Evolutionary conservation across 768 basidiomycete species (phyloP), one percentile per base, ranked within the genome.

Genomic region (Podaxis sp.): DNA sequence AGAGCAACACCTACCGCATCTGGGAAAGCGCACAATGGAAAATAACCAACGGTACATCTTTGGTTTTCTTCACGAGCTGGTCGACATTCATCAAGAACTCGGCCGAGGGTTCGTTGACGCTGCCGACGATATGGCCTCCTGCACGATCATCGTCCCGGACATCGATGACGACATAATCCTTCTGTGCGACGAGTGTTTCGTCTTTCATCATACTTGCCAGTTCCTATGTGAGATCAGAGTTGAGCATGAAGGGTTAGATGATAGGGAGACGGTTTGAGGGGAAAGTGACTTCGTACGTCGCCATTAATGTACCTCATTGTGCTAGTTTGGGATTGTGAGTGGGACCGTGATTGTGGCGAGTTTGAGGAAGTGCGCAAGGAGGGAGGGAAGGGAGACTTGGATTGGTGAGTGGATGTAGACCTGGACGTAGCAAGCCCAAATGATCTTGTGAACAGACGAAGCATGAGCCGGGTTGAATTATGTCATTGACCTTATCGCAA

Each of bases 1-100:
- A 17, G 20, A n/a, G 8, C n/a, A 69, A 72, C 54, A 77, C 88
- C 49, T 67, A 92, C 92, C 93, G 82, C 38, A 83, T 78, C 75
- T 94, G 92, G 7, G 90, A 92, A 56, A 89, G 75, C 2, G 83
- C 81, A 69, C 93, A 94, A 69, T 94, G 93, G 70, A 95, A 95
- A 53, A 95, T 77, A 17, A 94, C 75, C 17, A 80, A 72, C 15
- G 85, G 83, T 4, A 91, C 76, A 40, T 83, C 79, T 71, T 88
- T 88, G 11, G 85, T 85, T 57, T 84, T 74, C 68, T 77, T 74
- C 33, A 92, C 80, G 26, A 94, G 80, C 1, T 76, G 72, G 68
- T 88, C 80, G 33, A 93, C 85, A 22, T 75, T 80, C 56, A 71
- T 75, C 38, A 82, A 71, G 73, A 93, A 92, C 54, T 78, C 79